These are phyloP conservation scores for Botryotinia calthae DNA, from an alignment of 2,329 filamentous ascomycete species.

Conservation along the genomic window DNA sequence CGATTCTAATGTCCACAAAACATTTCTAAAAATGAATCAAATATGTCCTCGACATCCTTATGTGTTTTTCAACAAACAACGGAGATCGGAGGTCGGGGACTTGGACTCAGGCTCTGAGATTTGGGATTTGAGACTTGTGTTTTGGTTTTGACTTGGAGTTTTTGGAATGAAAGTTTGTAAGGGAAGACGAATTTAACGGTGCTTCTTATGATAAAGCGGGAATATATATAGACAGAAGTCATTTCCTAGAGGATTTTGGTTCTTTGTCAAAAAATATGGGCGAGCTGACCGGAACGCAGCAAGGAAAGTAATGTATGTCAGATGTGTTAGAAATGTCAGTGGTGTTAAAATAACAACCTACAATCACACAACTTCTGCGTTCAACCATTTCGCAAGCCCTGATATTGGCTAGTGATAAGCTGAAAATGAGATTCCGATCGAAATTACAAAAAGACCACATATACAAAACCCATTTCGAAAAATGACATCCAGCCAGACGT, in stretches of 20 bases:
- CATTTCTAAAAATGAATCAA: not conserved
- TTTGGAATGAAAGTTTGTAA: not conserved
- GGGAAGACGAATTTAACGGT: not conserved
- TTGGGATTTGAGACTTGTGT: not conserved
- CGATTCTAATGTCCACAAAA: not conserved
- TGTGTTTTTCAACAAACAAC: not conserved
- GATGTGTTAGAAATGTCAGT: not conserved
- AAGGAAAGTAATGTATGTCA: not conserved
- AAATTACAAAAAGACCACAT: not conserved
- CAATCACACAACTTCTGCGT: not conserved
- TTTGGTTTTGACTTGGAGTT: not conserved
- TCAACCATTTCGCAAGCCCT: not conserved
- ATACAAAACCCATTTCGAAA: accelerated
- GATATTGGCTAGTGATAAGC: not conserved
- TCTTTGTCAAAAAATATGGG: not conserved
- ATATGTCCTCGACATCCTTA: not conserved
- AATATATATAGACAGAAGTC: not conserved
- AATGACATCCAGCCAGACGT: accelerated
- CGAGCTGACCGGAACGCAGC: not conserved
- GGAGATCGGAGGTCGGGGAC: not conserved
- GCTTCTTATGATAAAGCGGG: not conserved
- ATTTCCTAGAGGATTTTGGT: accelerated
- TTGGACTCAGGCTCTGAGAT: not conserved
- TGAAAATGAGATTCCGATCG: not conserved
- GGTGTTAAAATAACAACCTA: not conserved